Base-by-base conservation (phyloP, 768 basidiomycete genomes). In the Ramaria sp. region DNA sequence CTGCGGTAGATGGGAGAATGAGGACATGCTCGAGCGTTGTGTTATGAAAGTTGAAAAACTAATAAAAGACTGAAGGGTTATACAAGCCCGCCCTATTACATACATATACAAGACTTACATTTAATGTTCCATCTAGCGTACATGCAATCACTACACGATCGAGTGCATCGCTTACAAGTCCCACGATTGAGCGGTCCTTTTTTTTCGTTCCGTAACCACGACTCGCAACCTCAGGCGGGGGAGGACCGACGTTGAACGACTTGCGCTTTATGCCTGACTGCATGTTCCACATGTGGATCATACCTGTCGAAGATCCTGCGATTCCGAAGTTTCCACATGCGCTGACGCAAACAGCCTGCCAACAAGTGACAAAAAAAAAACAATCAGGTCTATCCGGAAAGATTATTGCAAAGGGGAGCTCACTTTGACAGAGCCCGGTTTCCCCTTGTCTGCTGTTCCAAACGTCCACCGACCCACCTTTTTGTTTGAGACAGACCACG, bases 41-140 rank as follows among this genome's bases (percentile, higher is more conserved):
- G 2, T 85, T 83, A 62, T 95, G 90, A 68, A 99, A 98, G 65
- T 98, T 88, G 61, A 98, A 99, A 71, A 97, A 97, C 94, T 99
- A 61, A 22, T 18, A 13, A 27, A 42, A 44, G 37, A 27, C 9
- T 22, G 32, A 3, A 8, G 32, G 32, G 45, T 51, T 8, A 24
- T 13, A 30, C 13, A 25, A 56, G 55, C 25, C 56, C 52, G 20
- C 42, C 44, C 34, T 51, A 32, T 6, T 28, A 12, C 53, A 16
- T 38, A 18, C n/a, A 36, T 22, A 34, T 5, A 42, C 28, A 12
- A 50, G 30, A 74, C 86, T 54, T 61, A 94, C 95, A 63, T 91
- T 90, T 50, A 97, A 66, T 3, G 83, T 88, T 30, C 96, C 96
- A 65, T 94, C 91, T 37, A 87, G 69, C 1, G 95, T 97, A 56